phyloP scores from a whole-genome alignment of 371 early-diverging fungal species.

The Circinella umbellata region DNA sequence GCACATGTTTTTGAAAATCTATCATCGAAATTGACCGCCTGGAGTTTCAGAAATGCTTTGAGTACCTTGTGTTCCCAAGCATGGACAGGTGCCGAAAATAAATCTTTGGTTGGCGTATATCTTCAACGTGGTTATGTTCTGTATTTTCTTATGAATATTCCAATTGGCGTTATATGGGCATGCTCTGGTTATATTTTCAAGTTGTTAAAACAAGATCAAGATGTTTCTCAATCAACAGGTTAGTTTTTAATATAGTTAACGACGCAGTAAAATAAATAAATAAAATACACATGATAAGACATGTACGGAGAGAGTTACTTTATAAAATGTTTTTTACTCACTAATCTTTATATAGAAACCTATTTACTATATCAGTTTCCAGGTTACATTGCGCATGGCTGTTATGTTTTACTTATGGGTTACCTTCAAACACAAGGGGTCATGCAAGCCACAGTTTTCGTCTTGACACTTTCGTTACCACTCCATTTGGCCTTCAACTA shows the following conservation, averaged over 20 bases:
- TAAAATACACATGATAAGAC: too few relatives aligned
- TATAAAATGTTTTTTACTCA: neutral
- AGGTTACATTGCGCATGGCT: neutral
- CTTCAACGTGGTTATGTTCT: conserved; percentile 83
- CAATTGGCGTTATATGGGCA: conserved; percentile 79
- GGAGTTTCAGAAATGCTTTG: conserved; percentile 35
- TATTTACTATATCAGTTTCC: conserved; percentile 5
- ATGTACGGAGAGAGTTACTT: too few relatives aligned
- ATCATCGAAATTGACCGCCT: neutral
- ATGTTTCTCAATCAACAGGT: conserved; percentile 5
- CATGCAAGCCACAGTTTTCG: neutral
- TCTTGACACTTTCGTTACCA: neutral
- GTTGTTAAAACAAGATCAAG: conserved; percentile 3
- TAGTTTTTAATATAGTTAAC: neutral
- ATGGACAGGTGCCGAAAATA: conserved; percentile 76
- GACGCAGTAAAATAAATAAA: too few relatives aligned
- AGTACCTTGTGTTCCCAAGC: conserved; percentile 90
- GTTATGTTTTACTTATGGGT: neutral
- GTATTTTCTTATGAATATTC: conserved; percentile 62
- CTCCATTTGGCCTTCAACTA: neutral
- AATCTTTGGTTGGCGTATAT: conserved; percentile 76
- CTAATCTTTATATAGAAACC: neutral
- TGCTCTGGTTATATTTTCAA: neutral
- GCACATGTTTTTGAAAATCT: conserved; percentile 4
- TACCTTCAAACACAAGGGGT: neutral